Percentiles rank a stretch among this genome's conserved stretches.
Conservation (phyloP, 768 basidiomycete species). For the Suillus cothurnatus region DNA sequence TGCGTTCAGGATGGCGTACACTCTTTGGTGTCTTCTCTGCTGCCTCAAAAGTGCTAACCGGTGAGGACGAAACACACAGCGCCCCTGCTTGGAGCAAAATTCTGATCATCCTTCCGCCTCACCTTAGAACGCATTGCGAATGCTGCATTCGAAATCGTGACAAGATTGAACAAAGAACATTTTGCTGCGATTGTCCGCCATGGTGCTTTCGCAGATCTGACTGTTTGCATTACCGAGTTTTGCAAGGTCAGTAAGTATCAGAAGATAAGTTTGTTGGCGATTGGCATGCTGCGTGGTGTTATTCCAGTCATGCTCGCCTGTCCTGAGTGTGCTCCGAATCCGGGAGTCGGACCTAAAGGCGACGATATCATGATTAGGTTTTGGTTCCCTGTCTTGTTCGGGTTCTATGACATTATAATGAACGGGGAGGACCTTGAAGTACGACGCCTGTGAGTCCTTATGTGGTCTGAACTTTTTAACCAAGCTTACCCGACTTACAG, state of each 20-base stretch:
- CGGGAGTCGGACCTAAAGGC: conserved; percentile 39
- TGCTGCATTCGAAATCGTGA: conserved; percentile 96
- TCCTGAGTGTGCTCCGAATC: conserved; percentile 60
- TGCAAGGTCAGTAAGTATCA: conserved; percentile 99
- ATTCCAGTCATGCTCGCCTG: conserved; percentile 90
- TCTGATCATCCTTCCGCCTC: conserved; percentile 1
- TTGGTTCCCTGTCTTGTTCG: conserved; percentile 96
- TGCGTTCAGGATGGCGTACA: conserved; percentile 98
- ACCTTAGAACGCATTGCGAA: conserved; percentile 80
- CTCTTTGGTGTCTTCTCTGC: conserved; percentile 99
- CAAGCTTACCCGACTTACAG: conserved; percentile 44
- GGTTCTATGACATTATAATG: conserved; percentile 99
- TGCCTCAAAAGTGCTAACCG: conserved; percentile 89
- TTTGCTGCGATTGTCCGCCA: conserved; percentile 90
- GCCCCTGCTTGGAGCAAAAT: not conserved
- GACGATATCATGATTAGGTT: conserved; percentile 93
- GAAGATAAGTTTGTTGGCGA: conserved; percentile 94
- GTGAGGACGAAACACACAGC: conserved; percentile 39
- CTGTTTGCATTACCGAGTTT: conserved; percentile 97
- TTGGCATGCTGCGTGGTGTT: conserved; percentile 92
- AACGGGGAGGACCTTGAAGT: conserved; percentile 99
- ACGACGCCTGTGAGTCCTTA: conserved; percentile 79
- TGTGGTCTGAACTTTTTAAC: not conserved
- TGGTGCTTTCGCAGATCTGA: conserved; percentile 94
- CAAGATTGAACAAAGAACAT: conserved; percentile 86